These are phyloP conservation scores for Carpinus fangiana DNA, from an alignment of 306 rosid species.

Conservation along the genomic window DNA sequence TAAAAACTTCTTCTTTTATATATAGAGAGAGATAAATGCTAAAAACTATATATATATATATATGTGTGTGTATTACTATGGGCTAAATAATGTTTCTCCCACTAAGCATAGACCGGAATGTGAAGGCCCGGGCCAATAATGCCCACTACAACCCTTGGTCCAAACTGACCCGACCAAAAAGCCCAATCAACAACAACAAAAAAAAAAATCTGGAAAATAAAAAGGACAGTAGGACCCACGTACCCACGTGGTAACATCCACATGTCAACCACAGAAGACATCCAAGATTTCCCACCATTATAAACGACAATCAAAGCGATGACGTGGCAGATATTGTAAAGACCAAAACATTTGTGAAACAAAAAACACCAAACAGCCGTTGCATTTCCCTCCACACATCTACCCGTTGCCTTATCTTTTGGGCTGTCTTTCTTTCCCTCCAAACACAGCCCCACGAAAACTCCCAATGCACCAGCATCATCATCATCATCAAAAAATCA, in stretches of 20 bases:
- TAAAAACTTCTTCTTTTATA: too few species aligned
- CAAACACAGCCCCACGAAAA: slow-evolving; percentile 27
- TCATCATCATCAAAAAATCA: neutral
- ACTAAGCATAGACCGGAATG: neutral
- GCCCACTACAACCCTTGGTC: too few species aligned
- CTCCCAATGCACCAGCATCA: neutral
- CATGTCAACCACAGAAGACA: neutral
- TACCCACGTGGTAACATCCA: slow-evolving; percentile 1
- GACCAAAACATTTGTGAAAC: slow-evolving; percentile 25
- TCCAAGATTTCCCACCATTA: slow-evolving; percentile 5
- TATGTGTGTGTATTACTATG: too few species aligned
- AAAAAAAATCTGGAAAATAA: too few species aligned
- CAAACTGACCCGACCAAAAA: too few species aligned
- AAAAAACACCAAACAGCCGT: slow-evolving; percentile 27
- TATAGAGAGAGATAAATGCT: too few species aligned
- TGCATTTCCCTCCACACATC: slow-evolving; percentile 72
- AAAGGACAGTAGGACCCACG: neutral
- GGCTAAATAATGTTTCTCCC: too few species aligned
- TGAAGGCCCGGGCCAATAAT: neutral
- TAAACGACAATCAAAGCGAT: neutral
- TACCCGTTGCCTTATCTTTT: slow-evolving; percentile 57
- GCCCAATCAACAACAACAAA: too few species aligned
- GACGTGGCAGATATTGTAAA: slow-evolving; percentile 23
- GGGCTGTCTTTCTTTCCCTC: slow-evolving; percentile 43
- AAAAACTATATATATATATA: too few species aligned